phyloP scores from a whole-genome alignment of 805 yeast genomes.

The Tetrapisispora nanseiensis region DNA sequence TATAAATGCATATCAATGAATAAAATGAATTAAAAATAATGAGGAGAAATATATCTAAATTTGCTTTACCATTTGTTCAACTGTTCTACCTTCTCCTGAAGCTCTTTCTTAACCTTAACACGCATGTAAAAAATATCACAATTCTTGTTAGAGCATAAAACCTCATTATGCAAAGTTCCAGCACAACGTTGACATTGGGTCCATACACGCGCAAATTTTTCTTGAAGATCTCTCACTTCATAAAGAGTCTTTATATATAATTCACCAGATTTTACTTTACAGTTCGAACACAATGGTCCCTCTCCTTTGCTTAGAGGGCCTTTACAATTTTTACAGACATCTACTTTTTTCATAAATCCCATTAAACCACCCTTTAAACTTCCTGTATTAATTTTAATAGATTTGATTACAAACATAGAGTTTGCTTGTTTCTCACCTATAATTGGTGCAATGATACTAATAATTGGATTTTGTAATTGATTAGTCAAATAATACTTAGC shows the following conservation, averaged over 20 bases:
- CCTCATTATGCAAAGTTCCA: conserved; percentile 92
- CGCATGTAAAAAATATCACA: conserved; percentile 98
- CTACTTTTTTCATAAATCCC: conserved; percentile 85
- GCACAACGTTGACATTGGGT: conserved; percentile 98
- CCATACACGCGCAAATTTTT: conserved; percentile 83
- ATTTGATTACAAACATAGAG: conserved; percentile 55
- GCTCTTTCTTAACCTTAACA: conserved; percentile 39
- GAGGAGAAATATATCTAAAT: background rate
- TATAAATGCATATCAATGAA: conserved; percentile 2
- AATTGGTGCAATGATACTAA: conserved; percentile 91
- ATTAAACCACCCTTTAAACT: conserved; percentile 79
- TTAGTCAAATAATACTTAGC: conserved; percentile 89
- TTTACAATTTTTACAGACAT: conserved; percentile 80
- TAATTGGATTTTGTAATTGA: conserved; percentile 84
- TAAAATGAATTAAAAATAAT: background rate
- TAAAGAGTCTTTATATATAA: conserved; percentile 75
- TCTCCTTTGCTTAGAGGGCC: conserved; percentile 58
- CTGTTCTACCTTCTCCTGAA: conserved; percentile 32
- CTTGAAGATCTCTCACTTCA: conserved; percentile 69
- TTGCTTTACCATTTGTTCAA: conserved; percentile 32
- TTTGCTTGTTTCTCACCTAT: conserved; percentile 78
- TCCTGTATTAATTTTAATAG: conserved; percentile 34
- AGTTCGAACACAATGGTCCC: conserved; percentile 74
- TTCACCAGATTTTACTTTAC: conserved; percentile 63
- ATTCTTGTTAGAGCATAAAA: conserved; percentile 87